Evolutionary conservation across 73 alveolate genomes (phyloP), one percentile per base, ranked within the genome.

Genomic region (Uronychia setigera): DNA sequence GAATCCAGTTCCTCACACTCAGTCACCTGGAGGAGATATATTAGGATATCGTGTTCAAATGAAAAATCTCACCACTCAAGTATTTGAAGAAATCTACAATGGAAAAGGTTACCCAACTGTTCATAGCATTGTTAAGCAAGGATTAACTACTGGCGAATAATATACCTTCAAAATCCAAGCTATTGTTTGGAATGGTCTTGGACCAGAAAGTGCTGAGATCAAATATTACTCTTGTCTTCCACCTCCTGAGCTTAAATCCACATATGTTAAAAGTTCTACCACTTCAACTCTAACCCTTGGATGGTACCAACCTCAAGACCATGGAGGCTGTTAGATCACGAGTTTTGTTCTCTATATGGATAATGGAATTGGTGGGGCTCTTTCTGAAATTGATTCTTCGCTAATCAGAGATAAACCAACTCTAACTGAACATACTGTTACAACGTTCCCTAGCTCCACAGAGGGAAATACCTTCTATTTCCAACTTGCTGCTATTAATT

Each of bases 281-380:
- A 90, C 92, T 30, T 57, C 88, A 5, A 60, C 92, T 11, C 76
- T 90, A 0, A 77, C 87, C 0, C 81, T 90, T 26, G 27, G 29
- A 35, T 90, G 95, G 95, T 31, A 13, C 11, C 74, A 67, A 35
- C 9, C 67, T 1, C 78, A 82, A 5, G 84, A 77, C 0, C 33
- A 59, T 1, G 91, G 80, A 35, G 5, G 26, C 13, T 77, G 76
- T 28, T 59, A 33, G 33, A 80, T 85, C 34, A 80, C 79, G n/a
- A 92, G 95, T 19, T 90, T 85, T 59, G 27, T 14, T 0, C 78
- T 90, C 14, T 90, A 85, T 58, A 80, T 80, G 83, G 95, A 90
- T 80, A 92, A 80, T 84, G 95, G 95, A 31, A 32, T 29, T n/a
- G 76, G 84, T 33, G 95, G 95, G 26, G 57, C 74, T 28, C 34